These are phyloP conservation scores for Hyaloperonospora arabidopsidis DNA, from an alignment of 352 stramenopile species.

Conservation along the genomic window DNA sequence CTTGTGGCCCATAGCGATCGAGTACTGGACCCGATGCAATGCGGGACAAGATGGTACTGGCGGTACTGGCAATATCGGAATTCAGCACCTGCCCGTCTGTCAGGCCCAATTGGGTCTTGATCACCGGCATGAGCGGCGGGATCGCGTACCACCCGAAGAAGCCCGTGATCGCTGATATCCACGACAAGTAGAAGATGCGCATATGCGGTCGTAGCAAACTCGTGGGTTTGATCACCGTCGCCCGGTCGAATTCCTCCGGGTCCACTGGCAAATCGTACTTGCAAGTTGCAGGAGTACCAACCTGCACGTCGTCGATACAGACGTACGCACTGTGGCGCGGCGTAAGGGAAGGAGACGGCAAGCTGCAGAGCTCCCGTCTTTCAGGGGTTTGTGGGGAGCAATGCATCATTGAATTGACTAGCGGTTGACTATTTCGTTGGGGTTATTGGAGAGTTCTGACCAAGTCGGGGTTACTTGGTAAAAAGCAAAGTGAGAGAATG, in stretches of 20 bases:
- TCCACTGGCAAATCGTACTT: conserved; percentile 50
- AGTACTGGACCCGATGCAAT: conserved; percentile 89
- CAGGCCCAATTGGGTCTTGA: conserved; percentile 80
- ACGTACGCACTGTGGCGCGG: too few relatives aligned
- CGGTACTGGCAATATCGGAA: conserved; percentile 88
- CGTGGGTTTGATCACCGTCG: conserved; percentile 68
- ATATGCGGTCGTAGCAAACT: conserved; percentile 89
- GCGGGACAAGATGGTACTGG: conserved; percentile 89
- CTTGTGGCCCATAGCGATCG: conserved; percentile 87
- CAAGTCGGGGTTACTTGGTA: too few relatives aligned
- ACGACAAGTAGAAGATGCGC: conserved; percentile 90
- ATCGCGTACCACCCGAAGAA: conserved; percentile 95
- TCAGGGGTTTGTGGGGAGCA: too few relatives aligned
- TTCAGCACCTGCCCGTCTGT: conserved; percentile 87
- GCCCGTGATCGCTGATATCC: conserved; percentile 88
- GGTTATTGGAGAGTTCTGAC: too few relatives aligned
- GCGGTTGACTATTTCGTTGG: too few relatives aligned
- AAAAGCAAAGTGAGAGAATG: too few relatives aligned
- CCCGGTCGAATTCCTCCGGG: conserved; percentile 49
- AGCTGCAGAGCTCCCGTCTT: too few relatives aligned
- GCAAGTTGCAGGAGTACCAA: too few relatives aligned
- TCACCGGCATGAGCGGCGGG: conserved; percentile 89
- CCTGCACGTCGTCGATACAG: too few relatives aligned
- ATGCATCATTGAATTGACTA: too few relatives aligned
- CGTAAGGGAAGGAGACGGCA: too few relatives aligned